These are phyloP conservation scores for Blastobotrys serpentis DNA, from an alignment of 1,139 yeast species.

Conservation along the genomic window DNA sequence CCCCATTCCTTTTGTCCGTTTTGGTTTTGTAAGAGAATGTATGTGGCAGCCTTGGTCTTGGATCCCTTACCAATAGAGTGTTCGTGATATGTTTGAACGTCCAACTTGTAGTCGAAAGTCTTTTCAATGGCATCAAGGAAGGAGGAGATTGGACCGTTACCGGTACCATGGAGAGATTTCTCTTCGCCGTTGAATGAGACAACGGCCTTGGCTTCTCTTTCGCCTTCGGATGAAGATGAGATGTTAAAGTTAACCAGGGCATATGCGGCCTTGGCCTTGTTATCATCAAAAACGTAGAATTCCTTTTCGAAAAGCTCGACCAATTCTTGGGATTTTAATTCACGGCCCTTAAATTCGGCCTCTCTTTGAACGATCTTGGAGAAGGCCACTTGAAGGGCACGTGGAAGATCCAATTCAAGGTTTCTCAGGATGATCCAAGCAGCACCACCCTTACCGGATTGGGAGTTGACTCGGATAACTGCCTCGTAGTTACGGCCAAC, in stretches of 20 bases:
- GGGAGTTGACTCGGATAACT: conserved; percentile 95
- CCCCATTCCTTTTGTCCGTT: conserved; percentile 68
- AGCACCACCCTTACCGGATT: conserved; percentile 98
- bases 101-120: conserved; percentile 57
- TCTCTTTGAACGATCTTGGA: conserved; percentile 76
- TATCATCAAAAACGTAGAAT: conserved; percentile 54
- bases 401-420: conserved; percentile 87
- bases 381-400: conserved; percentile 87
- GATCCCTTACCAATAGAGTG: conserved; percentile 91
- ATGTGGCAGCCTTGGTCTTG: conserved; percentile 85
- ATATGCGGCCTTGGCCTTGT: conserved; percentile 33
- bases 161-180: conserved; percentile 60
- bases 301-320: conserved; percentile 69
- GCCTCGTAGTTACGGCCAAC: conserved; percentile 97
- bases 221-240: conserved; percentile 37
- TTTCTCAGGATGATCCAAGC: conserved; percentile 93
- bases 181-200: conserved; percentile 45
- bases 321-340: conserved; percentile 74
- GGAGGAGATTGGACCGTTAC: conserved; percentile 96
- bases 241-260: conserved; percentile 37
- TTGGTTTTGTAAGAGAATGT: conserved; percentile 60
- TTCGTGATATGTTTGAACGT: conserved; percentile 83
- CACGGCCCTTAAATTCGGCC: conserved; percentile 85
- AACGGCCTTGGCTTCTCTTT: conserved; percentile 52
- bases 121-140: conserved; percentile 73